Conservation (phyloP, 2,329 filamentous ascomycete genomes). For the Coniosporium tulheliwenetii region DNA sequence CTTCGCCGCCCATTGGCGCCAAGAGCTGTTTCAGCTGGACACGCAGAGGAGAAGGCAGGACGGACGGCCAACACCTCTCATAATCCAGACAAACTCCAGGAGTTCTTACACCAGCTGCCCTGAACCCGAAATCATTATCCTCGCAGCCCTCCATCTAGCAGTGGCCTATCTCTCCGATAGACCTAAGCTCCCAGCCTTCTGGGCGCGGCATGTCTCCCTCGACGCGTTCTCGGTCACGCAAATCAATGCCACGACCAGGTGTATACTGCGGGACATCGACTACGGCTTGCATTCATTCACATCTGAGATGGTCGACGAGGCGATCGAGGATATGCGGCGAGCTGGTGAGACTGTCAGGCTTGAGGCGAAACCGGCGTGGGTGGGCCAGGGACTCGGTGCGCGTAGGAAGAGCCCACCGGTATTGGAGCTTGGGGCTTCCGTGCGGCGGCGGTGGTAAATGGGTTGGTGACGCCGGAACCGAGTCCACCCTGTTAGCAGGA, state of each 20-base stretch:
- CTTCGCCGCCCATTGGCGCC: conserved; percentile 16
- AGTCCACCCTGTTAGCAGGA: neutral
- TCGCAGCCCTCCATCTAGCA: conserved; percentile 19
- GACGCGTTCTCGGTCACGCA: conserved; percentile 13
- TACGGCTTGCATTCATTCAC: conserved; percentile 20
- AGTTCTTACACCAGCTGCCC: conserved; percentile 3
- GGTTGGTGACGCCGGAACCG: conserved; percentile 1
- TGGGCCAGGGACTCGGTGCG: no score
- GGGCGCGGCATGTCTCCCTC: conserved; percentile 14
- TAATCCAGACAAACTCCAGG: conserved; percentile 8
- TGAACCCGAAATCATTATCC: conserved; percentile 17
- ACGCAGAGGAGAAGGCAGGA: neutral
- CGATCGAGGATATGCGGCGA: conserved; percentile 16
- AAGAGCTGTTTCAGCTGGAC: conserved; percentile 6
- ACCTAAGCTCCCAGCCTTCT: conserved; percentile 14
- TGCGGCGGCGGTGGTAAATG: conserved; percentile 1
- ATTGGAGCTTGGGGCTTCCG: no score
- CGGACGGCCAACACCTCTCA: conserved; percentile 5
- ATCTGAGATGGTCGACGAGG: conserved; percentile 14
- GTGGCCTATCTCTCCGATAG: conserved; percentile 18
- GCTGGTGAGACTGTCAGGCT: neutral
- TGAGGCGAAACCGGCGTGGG: no score
- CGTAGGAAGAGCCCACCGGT: no score
- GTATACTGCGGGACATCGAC: conserved; percentile 19
- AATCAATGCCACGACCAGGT: conserved; percentile 16